phyloP scores from a whole-genome alignment of 305 asterid genomes.

The Fraxinus platypoda region DNA sequence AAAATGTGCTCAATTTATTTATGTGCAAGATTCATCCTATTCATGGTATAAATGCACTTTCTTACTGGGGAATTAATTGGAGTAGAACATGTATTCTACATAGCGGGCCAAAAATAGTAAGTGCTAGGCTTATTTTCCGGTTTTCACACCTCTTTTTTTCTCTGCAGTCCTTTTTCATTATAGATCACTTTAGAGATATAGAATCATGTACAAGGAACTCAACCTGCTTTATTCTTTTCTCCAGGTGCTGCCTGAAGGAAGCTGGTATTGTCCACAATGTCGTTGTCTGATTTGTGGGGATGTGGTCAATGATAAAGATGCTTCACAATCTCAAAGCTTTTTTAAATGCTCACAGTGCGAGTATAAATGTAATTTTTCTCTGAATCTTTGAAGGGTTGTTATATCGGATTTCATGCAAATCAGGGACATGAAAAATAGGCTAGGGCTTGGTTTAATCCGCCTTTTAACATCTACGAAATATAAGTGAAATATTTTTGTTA shows the following conservation, averaged over 20 bases:
- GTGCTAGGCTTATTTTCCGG: neutral
- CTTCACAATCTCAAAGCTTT: constrained; percentile 40
- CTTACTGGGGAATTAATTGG: neutral
- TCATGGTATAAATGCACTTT: neutral
- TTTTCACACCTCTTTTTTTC: neutral
- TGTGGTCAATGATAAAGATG: constrained; percentile 54
- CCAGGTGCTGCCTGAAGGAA: constrained; percentile 97
- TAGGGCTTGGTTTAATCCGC: neutral
- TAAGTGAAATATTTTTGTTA: neutral
- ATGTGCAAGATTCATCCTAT: neutral
- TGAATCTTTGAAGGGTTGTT: constrained; percentile 16
- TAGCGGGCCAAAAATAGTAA: neutral
- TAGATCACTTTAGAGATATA: constrained; percentile 17
- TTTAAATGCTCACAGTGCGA: constrained; percentile 84
- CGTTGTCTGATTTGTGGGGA: constrained; percentile 80
- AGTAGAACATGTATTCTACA: neutral
- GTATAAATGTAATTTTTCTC: constrained; percentile 58
- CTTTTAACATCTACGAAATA: constrained; percentile 3
- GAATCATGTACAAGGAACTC: constrained; percentile 21
- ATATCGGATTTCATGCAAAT: neutral
- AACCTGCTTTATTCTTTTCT: constrained; percentile 26
- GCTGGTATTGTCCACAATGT: constrained; percentile 96
- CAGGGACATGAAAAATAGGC: neutral
- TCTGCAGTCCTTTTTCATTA: constrained; percentile 17
- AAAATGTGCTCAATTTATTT: neutral